Evolutionary conservation across 305 asterid species (phyloP).

Genomic region (Fraxinus floribunda): DNA sequence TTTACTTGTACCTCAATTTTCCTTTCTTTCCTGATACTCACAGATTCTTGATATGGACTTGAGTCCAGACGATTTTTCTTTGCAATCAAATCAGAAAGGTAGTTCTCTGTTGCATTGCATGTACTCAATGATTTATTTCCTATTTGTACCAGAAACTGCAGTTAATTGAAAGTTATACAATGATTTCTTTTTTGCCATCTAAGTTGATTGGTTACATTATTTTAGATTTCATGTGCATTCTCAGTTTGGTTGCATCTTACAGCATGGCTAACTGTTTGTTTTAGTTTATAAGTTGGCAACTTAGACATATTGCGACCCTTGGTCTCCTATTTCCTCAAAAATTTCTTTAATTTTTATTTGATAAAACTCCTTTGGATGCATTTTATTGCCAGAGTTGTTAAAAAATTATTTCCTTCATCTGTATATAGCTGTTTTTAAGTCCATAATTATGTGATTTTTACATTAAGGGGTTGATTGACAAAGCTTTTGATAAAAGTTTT

Average conservation of each 20-base stretch:
- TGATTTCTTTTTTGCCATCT: neutral
- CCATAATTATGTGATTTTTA: slow-evolving; percentile 7
- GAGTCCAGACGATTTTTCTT: slow-evolving; percentile 56
- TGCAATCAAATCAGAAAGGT: slow-evolving; percentile 52
- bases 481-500: neutral
- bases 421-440: slow-evolving; percentile 3
- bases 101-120: slow-evolving; percentile 11
- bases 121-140: slow-evolving; percentile 13
- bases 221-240: slow-evolving; percentile 1
- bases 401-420: neutral
- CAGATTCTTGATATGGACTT: slow-evolving; percentile 89
- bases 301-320: neutral
- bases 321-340: neutral
- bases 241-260: slow-evolving; percentile 11
- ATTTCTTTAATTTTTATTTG: neutral
- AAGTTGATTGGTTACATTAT: slow-evolving; percentile 1
- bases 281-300: neutral
- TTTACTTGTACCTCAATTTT: slow-evolving; percentile 18
- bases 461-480: neutral
- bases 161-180: neutral
- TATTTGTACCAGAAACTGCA: slow-evolving; percentile 16
- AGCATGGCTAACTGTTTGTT: neutral
- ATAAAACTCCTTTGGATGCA: neutral
- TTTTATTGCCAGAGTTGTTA: neutral
- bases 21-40: slow-evolving; percentile 19